Conservation (phyloP, 148 eudicot genomes). For the Amaranthus palmeri region DNA sequence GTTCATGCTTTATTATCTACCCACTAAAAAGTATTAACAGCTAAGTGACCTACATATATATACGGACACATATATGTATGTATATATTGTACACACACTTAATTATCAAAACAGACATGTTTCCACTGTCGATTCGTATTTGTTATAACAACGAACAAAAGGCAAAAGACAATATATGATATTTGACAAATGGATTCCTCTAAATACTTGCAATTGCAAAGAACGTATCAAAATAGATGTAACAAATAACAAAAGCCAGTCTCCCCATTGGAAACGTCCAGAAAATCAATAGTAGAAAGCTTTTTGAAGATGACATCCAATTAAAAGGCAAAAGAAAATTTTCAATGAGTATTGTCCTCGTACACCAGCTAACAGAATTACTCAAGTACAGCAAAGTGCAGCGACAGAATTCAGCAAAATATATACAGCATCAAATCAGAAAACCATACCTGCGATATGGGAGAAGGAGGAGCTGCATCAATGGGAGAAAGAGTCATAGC, state of each 20-base stretch:
- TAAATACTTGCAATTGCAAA: no score
- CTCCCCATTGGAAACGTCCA: no score
- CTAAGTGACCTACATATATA: neutral
- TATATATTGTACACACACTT: neutral
- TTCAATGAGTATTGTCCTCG: neutral
- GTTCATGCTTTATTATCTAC: no score
- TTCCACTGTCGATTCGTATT: neutral
- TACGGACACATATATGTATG: neutral
- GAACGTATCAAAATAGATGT: no score
- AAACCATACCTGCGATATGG: conserved; percentile 54
- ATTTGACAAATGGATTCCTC: no score
- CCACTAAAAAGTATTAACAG: no score
- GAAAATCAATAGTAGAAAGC: no score
- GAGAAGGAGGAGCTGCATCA: conserved; percentile 81
- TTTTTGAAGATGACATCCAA: neutral
- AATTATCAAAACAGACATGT: neutral
- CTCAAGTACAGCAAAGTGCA: neutral
- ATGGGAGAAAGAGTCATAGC: conserved; percentile 48
- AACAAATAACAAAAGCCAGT: no score
- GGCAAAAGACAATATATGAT: no score
- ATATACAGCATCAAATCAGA: neutral
- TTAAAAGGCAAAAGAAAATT: neutral
- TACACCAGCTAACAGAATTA: neutral
- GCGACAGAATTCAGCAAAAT: neutral
- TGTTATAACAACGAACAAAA: no score